Percentiles rank a stretch among this genome's conserved stretches.
phyloP scores from a whole-genome alignment of 164 flowering plant species.

The Euptelea pleiosperma region DNA sequence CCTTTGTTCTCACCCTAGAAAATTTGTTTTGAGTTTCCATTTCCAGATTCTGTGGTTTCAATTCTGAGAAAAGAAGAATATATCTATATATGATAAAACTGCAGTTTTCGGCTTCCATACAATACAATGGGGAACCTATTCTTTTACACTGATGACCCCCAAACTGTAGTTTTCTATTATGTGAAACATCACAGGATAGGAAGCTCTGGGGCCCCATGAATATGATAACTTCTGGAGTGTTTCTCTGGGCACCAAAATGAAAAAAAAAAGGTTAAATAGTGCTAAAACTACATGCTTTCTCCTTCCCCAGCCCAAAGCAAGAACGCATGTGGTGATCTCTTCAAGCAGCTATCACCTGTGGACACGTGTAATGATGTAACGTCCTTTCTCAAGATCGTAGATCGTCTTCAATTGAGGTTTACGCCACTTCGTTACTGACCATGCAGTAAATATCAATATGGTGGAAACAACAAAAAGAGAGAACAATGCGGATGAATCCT shows the following conservation, averaged over 20 bases:
- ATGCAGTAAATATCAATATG: constrained; percentile 41
- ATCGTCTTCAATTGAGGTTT: constrained; percentile 84
- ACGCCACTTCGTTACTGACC: constrained; percentile 64
- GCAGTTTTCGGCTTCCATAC: background rate
- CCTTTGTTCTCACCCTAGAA: no score
- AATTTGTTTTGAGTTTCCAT: no score
- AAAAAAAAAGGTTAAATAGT: background rate
- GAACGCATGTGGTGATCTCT: no score
- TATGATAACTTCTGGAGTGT: background rate
- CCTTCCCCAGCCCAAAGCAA: background rate
- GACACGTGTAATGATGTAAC: constrained; percentile 69
- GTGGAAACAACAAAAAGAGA: constrained; percentile 38
- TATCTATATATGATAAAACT: no score
- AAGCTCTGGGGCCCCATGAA: background rate
- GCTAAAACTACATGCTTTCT: background rate
- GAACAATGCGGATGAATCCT: constrained; percentile 40
- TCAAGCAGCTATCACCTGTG: constrained; percentile 23
- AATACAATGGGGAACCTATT: background rate
- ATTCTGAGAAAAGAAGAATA: no score
- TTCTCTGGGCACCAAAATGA: no score
- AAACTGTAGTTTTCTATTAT: background rate
- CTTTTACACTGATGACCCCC: background rate
- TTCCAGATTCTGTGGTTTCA: no score
- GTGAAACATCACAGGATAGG: background rate
- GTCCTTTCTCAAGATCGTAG: constrained; percentile 90